phyloP scores from a whole-genome alignment of 2,329 filamentous ascomycete genomes.

The Fusarium chlamydosporum region DNA sequence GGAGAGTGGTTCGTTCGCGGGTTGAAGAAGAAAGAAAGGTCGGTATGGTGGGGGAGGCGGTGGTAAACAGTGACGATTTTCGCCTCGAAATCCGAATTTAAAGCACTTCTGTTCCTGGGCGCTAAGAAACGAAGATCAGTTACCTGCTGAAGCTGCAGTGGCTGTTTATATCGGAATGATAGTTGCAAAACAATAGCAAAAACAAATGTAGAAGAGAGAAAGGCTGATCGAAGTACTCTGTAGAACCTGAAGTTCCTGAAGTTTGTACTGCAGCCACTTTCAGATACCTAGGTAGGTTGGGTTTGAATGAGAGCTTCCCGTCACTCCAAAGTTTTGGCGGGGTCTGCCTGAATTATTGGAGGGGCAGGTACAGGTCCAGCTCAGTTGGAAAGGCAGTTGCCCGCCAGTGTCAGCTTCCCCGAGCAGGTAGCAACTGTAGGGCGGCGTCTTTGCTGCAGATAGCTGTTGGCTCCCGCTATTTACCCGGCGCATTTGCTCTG shows the following conservation, averaged over 20 bases:
- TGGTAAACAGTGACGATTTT: constrained; percentile 39
- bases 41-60: constrained; percentile 30
- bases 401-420: constrained; percentile 18
- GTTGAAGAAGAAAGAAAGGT: constrained; percentile 29
- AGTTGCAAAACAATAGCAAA: neutral
- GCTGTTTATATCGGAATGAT: constrained; percentile 3
- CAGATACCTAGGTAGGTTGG: neutral
- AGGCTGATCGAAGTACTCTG: constrained; percentile 2
- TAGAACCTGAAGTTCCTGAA: constrained; percentile 34
- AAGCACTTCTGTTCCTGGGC: constrained; percentile 21
- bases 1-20: constrained; percentile 14
- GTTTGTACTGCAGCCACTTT: constrained; percentile 24
- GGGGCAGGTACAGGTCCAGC: constrained; percentile 49
- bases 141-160: neutral
- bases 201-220: neutral
- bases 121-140: constrained; percentile 18
- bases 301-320: constrained; percentile 25
- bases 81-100: constrained; percentile 31
- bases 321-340: constrained; percentile 51
- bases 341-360: constrained; percentile 52
- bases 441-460: neutral
- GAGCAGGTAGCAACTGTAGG: constrained; percentile 8
- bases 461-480: constrained; percentile 46
- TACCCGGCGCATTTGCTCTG: constrained; percentile 49
- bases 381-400: neutral